Conservation (phyloP, 371 early-diverging fungal genomes). For the Actinomucor elegans region DNA sequence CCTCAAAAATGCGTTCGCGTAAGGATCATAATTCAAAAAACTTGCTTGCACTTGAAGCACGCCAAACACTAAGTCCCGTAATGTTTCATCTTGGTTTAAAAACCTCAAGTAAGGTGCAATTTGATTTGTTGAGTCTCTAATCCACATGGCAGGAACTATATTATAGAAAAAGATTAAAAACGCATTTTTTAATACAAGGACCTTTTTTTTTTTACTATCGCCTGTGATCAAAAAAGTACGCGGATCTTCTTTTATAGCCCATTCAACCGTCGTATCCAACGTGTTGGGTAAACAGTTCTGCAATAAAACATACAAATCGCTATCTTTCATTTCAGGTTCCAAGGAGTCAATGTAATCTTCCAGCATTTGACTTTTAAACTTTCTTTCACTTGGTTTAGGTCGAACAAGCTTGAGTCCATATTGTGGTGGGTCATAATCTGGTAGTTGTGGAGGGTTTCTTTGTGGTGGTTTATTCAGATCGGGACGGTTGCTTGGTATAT, state of each 20-base stretch:
- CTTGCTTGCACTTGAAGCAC: constrained; percentile 41
- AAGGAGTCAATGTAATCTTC: constrained; percentile 24
- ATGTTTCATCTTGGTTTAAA: constrained; percentile 18
- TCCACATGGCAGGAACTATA: constrained; percentile 57
- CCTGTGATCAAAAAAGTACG: constrained; percentile 58
- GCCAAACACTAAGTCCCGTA: constrained; percentile 34
- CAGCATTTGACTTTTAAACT: constrained; percentile 28
- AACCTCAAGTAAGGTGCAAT: constrained; percentile 44
- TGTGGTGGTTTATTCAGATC: not conserved
- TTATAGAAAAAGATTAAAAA: not conserved
- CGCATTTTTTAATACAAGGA: not conserved
- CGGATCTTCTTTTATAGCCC: constrained; percentile 27
- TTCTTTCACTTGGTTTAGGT: constrained; percentile 24
- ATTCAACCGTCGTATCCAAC: constrained; percentile 54
- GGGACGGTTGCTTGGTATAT: constrained; percentile 1
- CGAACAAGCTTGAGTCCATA: constrained; percentile 25
- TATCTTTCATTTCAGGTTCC: constrained; percentile 28
- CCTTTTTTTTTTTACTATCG: constrained; percentile 54
- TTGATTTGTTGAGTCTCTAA: constrained; percentile 61
- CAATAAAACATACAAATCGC: constrained; percentile 43
- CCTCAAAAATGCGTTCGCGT: constrained; percentile 53
- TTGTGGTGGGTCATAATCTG: constrained; percentile 21
- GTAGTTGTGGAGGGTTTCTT: not conserved
- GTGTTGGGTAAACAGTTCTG: constrained; percentile 59
- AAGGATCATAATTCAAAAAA: constrained; percentile 43